These are phyloP conservation scores for Suillus decipiens DNA, from an alignment of 768 basidiomycete genomes.

Conservation along the genomic window DNA sequence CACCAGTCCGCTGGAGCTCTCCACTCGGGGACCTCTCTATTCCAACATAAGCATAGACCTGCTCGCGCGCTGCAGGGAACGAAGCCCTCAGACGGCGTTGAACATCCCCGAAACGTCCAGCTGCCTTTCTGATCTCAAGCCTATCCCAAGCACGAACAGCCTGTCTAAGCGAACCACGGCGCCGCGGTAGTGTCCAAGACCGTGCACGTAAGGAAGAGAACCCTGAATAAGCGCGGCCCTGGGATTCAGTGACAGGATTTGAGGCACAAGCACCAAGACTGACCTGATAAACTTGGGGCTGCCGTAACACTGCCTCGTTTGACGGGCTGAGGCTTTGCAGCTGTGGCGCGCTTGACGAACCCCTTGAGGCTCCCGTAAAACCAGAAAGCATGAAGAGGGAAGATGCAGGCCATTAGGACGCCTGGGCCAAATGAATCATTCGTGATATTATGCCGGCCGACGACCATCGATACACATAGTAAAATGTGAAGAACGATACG, in stretches of 20 bases:
- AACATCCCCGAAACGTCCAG: constrained; percentile 28
- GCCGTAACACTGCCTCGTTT: neutral
- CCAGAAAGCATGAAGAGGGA: constrained; percentile 56
- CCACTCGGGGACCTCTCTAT: neutral
- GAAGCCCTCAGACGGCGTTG: constrained; percentile 32
- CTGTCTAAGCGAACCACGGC: constrained; percentile 29
- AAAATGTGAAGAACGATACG: constrained; percentile 49
- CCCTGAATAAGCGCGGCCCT: neutral
- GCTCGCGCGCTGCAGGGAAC: constrained; percentile 25
- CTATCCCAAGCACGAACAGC: constrained; percentile 34
- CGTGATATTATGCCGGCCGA: constrained; percentile 31
- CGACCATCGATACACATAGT: constrained; percentile 34
- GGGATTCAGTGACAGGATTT: neutral
- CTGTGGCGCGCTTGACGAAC: constrained; percentile 38
- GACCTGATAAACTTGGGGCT: constrained; percentile 15
- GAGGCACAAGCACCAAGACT: neutral
- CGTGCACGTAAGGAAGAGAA: constrained; percentile 18
- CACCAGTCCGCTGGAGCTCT: neutral
- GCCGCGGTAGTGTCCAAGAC: constrained; percentile 25
- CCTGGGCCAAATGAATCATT: constrained; percentile 42
- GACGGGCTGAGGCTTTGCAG: constrained; percentile 8
- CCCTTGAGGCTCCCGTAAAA: constrained; percentile 52
- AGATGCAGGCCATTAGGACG: constrained; percentile 39
- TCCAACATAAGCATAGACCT: constrained; percentile 35
- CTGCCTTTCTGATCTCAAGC: constrained; percentile 25